Percentiles rank a stretch among this genome's conserved stretches.
These are phyloP conservation scores for Suillus sp. DNA, from an alignment of 768 basidiomycete species.

Conservation along the genomic window DNA sequence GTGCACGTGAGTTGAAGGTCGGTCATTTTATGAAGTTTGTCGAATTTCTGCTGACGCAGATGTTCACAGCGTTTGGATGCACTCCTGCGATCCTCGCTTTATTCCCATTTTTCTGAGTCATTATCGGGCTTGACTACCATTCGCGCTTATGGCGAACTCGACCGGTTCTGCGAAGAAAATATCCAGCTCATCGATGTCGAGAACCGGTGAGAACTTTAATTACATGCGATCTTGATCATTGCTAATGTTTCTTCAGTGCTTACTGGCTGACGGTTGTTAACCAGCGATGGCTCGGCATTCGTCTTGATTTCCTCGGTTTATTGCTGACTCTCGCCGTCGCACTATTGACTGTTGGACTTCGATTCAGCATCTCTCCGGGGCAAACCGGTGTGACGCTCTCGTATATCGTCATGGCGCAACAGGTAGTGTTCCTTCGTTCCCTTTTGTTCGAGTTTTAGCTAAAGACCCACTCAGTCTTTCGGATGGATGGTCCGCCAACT, in stretches of 20 bases:
- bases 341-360: conserved; percentile 73
- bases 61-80: conserved; percentile 52
- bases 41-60: neutral
- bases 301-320: conserved; percentile 83
- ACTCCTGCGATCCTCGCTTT: conserved; percentile 34
- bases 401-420: conserved; percentile 80
- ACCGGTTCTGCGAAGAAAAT: conserved; percentile 79
- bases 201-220: conserved; percentile 54
- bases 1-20: conserved; percentile 86
- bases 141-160: conserved; percentile 79
- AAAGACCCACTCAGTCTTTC: conserved; percentile 46
- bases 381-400: conserved; percentile 78
- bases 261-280: conserved; percentile 88
- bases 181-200: conserved; percentile 77
- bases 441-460: conserved; percentile 10
- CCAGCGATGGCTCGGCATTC: conserved; percentile 87
- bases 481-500: conserved; percentile 77
- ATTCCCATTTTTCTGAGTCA: conserved; percentile 56
- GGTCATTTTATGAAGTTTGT: conserved; percentile 13
- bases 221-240: conserved; percentile 24
- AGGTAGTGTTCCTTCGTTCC: conserved; percentile 42
- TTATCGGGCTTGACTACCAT: conserved; percentile 86
- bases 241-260: conserved; percentile 46
- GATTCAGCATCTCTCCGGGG: conserved; percentile 75
- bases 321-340: conserved; percentile 76